Evolutionary conservation across 108 stramenopile genomes (phyloP).

Genomic region (Heterococcus sp.): DNA sequence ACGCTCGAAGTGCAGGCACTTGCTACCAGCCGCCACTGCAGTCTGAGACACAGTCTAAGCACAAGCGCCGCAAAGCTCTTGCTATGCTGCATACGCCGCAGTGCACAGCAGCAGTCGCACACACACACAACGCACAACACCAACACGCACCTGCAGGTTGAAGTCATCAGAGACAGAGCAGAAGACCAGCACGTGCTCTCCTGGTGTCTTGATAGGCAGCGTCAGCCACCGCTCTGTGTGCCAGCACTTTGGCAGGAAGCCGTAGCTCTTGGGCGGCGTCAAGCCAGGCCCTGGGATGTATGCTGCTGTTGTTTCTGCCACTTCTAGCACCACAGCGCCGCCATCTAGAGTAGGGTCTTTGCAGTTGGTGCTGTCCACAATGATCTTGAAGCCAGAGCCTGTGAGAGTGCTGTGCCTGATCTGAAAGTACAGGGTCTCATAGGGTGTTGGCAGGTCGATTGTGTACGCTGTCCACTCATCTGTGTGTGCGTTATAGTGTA

Average conservation of each 20-base stretch:
- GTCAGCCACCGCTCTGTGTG: not conserved
- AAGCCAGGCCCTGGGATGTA: no score
- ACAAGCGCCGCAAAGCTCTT: no score
- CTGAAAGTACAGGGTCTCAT: not conserved
- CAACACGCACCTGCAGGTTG: no score
- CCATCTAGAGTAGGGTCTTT: not conserved
- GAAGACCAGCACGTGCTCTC: not conserved
- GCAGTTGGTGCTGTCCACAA: not conserved
- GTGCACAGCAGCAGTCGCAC: no score
- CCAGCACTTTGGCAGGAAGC: not conserved
- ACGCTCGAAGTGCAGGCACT: no score
- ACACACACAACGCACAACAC: no score
- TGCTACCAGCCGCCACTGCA: not conserved
- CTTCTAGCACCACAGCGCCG: not conserved
- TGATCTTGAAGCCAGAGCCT: not conserved
- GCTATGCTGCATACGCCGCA: no score
- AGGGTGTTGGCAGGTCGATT: not conserved
- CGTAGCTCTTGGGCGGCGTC: no score
- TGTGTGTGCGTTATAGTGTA: not conserved
- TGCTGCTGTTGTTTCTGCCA: not conserved
- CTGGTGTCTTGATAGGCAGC: not conserved
- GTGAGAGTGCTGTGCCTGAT: not conserved
- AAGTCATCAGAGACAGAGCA: not conserved
- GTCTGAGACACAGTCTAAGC: no score
- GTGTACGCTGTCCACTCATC: not conserved